Evolutionary conservation across 495 filamentous ascomycete genomes (phyloP), one percentile per base, ranked within the genome.

Genomic region (Podospora pseudoanserina): DNA sequence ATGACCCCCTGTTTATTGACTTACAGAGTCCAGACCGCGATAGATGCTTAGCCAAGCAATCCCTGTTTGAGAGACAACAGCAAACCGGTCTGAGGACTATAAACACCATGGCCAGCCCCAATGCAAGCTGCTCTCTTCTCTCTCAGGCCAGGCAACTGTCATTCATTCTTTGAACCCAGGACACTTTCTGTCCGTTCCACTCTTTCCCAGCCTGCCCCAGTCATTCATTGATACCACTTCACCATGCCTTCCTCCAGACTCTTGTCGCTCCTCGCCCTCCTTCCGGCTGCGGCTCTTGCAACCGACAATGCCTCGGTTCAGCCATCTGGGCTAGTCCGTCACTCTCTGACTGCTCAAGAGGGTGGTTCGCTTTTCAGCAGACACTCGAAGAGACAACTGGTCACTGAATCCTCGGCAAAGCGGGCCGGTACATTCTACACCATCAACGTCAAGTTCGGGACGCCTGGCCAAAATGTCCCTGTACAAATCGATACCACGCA

Each of bases 401-500:
- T 18, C 2, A 64, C 66, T 5, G 65, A 39, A 30, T 63, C 54
- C 27, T 20, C 62, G 20, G 55, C 30, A 7, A 18, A 58, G n/a
- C 65, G 27, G 3, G 67, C 64, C 0, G 70, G 72, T 1, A 67
- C 64, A 20, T 19, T 66, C 4, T 75, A 75, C 66, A 75, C 69
- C 15, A 67, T 75, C 19, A 39, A 67, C 11, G 15, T 75, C 20
- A 59, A 3, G 19, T 28, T 75, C 4, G 73, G 73, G 28, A 72
- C 71, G 0, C 73, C 75, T 0, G 71, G 72, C 15, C 80, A 83
- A 64, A 68, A 68, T 0, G 74, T 83, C 9, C 72, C 75, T 16
- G 74, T 83, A 56, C 70, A 76, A 11, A 70, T 83, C 62, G 80
- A 82, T 54, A 83, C 81, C 2, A 79, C 80, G 30, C 79, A 77